These are phyloP conservation scores for Cryphonectria parasitica DNA, from an alignment of 2,329 filamentous ascomycete species.

Conservation along the genomic window DNA sequence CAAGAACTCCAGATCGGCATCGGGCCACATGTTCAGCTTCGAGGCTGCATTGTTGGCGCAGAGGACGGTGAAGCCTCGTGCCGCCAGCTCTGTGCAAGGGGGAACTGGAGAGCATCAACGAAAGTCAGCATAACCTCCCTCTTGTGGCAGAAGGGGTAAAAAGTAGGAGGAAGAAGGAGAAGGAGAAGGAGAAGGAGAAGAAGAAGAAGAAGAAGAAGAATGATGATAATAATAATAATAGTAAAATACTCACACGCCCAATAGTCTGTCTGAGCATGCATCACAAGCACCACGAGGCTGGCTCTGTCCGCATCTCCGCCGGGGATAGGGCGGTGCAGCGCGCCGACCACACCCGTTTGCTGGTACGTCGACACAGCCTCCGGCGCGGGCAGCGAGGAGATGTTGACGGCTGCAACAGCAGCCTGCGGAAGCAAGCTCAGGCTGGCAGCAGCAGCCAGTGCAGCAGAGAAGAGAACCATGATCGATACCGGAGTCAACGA, in stretches of 20 bases:
- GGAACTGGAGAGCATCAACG: slow-evolving; percentile 1
- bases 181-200: too few relatives aligned
- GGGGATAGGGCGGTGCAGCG: slow-evolving; percentile 25
- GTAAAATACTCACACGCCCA: slow-evolving; percentile 16
- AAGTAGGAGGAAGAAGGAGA: too few relatives aligned
- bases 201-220: too few relatives aligned
- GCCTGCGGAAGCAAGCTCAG: neutral
- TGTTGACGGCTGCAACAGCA: neutral
- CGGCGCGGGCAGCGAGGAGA: neutral
- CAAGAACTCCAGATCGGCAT: slow-evolving; percentile 31
- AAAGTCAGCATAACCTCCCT: neutral
- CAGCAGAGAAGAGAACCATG: slow-evolving; percentile 3
- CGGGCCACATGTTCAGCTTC: slow-evolving; percentile 28
- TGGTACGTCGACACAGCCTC: slow-evolving; percentile 6
- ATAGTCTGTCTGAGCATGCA: slow-evolving; percentile 32
- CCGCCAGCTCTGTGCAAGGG: slow-evolving; percentile 28
- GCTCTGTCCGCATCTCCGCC: slow-evolving; percentile 14
- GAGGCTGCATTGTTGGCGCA: slow-evolving; percentile 30
- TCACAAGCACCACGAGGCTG: slow-evolving; percentile 30
- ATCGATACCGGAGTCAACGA: neutral
- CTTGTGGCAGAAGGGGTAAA: neutral
- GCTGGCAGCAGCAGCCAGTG: slow-evolving; percentile 11
- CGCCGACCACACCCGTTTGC: slow-evolving; percentile 24
- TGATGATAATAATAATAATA: too few relatives aligned
- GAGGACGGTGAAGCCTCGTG: slow-evolving; percentile 30